Conservation (phyloP, 169 alveolate genomes). For the Theileria luwenshuni region DNA sequence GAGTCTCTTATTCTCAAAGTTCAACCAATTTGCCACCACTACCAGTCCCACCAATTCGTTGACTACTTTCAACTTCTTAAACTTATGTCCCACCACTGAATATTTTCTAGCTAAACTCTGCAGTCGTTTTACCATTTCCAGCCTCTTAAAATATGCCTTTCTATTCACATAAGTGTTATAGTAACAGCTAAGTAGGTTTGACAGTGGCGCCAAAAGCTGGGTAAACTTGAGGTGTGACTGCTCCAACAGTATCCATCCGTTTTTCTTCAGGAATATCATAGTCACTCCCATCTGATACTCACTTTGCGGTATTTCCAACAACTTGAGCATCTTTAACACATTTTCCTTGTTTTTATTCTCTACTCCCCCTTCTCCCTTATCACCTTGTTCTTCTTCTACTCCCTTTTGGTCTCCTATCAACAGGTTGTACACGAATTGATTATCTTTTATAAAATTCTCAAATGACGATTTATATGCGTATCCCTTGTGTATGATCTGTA, state of each 20-base stretch:
- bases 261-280: conserved; percentile 59
- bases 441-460: conserved; percentile 51
- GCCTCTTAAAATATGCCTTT: conserved; percentile 21
- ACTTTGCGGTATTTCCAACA: conserved; percentile 32
- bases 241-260: conserved; percentile 69
- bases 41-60: conserved; percentile 46
- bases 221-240: conserved; percentile 43
- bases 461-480: conserved; percentile 55
- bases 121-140: conserved; percentile 27
- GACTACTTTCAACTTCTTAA: conserved; percentile 1
- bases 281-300: conserved; percentile 60
- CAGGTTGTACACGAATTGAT: conserved; percentile 36
- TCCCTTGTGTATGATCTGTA: conserved; percentile 66
- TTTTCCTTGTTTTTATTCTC: conserved; percentile 17
- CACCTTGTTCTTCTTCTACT: not conserved
- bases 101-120: conserved; percentile 56
- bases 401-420: not conserved
- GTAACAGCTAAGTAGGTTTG: conserved; percentile 28
- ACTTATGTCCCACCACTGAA: conserved; percentile 29
- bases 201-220: conserved; percentile 45
- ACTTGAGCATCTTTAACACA: conserved; percentile 22
- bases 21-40: conserved; percentile 16
- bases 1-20: conserved; percentile 32
- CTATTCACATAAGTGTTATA: conserved; percentile 35
- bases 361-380: not conserved